Base-by-base conservation (phyloP, 306 rosid species). In the Dalbergia cultrata region DNA sequence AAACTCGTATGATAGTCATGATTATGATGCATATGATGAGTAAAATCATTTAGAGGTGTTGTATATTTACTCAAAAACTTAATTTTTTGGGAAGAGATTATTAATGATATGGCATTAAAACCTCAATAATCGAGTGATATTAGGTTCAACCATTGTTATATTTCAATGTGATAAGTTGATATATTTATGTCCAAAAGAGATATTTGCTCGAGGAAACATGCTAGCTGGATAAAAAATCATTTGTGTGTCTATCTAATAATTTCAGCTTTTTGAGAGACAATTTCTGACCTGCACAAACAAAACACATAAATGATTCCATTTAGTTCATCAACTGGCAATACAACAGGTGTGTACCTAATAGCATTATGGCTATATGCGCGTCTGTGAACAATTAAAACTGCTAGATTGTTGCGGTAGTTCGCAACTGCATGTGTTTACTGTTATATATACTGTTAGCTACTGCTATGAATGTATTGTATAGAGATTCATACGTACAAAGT, bases 361-460 rank as follows among this genome's bases (percentile, higher is more conserved):
- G 21, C 69, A 67, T 67, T 67, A 57, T 39, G 37, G 35, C 21
- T 41, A n/a, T 41, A n/a, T 45, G 8, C 16, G 12, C 16, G 18
- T 52, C 71, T 76, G 41, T 35, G 73, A 39, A 26, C 5, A 60
- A n/a, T 67, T 67, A 54, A 67, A 67, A 66, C 7, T 39, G 73
- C 50, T 80, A 71, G 83, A 71, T 80, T 52, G 35, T 80, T 78
- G 71, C 41, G 72, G 43, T 14, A 18, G 19, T 14, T 14, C 35
- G 65, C 49, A 71, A 39, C 66, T 62, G 53, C 67, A 80, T 62
- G 66, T 52, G 66, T 21, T 61, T 80, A 21, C 63, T 37, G 58
- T 71, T 80, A 43, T 41, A 70, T 26, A 26, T 26, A 26, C 77
- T 45, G 45, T 70, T 45, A 79, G 50, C 76, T 79, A 60, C 60